These are phyloP conservation scores for Chloris gayana DNA, from an alignment of 176 grass and related monocot species.

Conservation along the genomic window DNA sequence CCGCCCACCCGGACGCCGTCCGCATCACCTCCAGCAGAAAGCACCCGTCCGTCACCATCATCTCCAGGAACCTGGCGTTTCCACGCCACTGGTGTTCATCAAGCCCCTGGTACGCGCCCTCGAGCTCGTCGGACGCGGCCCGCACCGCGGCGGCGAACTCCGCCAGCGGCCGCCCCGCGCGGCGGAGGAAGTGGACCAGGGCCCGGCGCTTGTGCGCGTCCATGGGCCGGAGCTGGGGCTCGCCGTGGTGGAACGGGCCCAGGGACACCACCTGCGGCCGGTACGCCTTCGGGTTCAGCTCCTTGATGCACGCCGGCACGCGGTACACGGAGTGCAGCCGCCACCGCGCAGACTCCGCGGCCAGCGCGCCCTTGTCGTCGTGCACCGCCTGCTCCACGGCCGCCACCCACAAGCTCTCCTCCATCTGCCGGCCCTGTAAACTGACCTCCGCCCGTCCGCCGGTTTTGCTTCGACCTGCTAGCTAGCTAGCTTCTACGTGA, in stretches of 20 bases:
- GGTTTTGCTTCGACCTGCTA: neutral
- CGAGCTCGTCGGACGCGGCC: slow-evolving; percentile 21
- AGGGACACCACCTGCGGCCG: slow-evolving; percentile 71
- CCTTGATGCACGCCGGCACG: slow-evolving; percentile 69
- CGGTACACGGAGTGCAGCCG: slow-evolving; percentile 55
- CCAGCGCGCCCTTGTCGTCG: neutral
- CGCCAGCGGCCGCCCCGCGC: slow-evolving; percentile 36
- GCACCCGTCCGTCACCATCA: slow-evolving; percentile 76
- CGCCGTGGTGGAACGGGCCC: slow-evolving; percentile 72
- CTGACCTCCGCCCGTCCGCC: neutral
- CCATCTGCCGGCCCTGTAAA: neutral
- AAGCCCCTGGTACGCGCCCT: slow-evolving; percentile 58
- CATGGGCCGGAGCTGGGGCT: slow-evolving; percentile 54
- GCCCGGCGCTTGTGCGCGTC: slow-evolving; percentile 69
- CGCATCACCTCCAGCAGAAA: slow-evolving; percentile 90
- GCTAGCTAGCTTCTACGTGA: neutral
- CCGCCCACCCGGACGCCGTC: slow-evolving; percentile 31
- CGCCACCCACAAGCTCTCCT: slow-evolving; percentile 53
- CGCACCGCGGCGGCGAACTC: slow-evolving; percentile 45
- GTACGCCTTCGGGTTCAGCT: slow-evolving; percentile 65
- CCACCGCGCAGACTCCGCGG: slow-evolving; percentile 50
- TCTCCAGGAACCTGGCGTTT: slow-evolving; percentile 43
- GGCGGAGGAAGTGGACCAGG: slow-evolving; percentile 72
- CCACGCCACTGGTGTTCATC: slow-evolving; percentile 46
- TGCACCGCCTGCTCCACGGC: slow-evolving; percentile 39